Base-by-base conservation (phyloP, 345 rosid species). In the Erysimum cheiranthoides region DNA sequence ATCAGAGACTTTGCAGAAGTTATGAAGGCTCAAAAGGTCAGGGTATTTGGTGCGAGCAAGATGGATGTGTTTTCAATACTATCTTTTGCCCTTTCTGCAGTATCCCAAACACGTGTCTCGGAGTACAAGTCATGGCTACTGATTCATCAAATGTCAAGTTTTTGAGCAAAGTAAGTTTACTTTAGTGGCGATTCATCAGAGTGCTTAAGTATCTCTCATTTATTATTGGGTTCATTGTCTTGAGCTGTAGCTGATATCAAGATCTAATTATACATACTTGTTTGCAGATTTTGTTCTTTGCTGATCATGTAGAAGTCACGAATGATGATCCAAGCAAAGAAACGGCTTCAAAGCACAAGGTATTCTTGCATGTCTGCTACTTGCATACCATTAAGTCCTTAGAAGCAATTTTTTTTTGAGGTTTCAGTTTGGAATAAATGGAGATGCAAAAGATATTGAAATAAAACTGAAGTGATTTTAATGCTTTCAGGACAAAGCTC, bases 1-100 rank as follows among this genome's bases (percentile, higher is more conserved):
- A 90, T 81, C 90, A 78, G 58, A 81, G 76, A 65, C 82, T 91
- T 51, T 76, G 68, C 78, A 71, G 46, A 56, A 83, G 70, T 46
- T 28, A 43, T 73, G 79, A 63, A 72, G 85, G 81, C 73, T 71
- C 73, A 34, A 69, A 64, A 35, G 83, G 80, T 38, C 78, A 73
- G 68, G 91, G 93, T 60, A 74, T 88, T 66, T 94, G 96, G 98
- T 80, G 82, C 42, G 80, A 89, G 80, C 87, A 92, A 83, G 98
- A 94, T 81, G 97, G 97, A 18, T 94, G 97, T 78, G 97, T 92
- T 67, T 93, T 84, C 86, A 86, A 78, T 68, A 84, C 84, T 38
- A 78, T 91, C 56, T 84, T 68, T 70, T 92, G 98, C 75, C 95
- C 98, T 54, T 94, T 85, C 84, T 94, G 98, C 78, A 84, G 67